These are phyloP conservation scores for Coemansia javaensis DNA, from an alignment of 192 early-diverging fungal species.

Conservation along the genomic window DNA sequence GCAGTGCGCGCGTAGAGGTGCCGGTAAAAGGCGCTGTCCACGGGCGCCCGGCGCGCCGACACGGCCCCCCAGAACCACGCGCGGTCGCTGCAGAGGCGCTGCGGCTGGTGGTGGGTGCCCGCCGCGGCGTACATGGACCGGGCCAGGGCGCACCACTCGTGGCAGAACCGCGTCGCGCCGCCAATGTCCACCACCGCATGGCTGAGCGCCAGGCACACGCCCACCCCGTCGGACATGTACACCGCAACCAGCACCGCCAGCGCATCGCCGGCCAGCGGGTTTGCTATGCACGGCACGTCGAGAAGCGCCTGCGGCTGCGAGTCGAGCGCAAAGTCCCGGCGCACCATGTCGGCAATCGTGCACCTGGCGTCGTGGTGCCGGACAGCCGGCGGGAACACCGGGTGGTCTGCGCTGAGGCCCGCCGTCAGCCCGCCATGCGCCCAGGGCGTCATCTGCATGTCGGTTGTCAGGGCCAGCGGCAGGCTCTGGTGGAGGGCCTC, in stretches of 20 bases:
- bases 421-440: conserved; percentile 4
- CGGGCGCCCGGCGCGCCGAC: neutral
- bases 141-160: conserved; percentile 12
- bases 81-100: conserved; percentile 5
- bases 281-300: neutral
- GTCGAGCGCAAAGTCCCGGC: neutral
- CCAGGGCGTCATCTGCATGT: neutral
- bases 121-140: neutral
- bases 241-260: conserved; percentile 19
- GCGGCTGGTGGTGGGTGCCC: neutral
- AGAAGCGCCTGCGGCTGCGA: conserved; percentile 12
- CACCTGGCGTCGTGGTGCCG: conserved; percentile 3
- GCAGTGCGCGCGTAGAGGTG: conserved; percentile 1
- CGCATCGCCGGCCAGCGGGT: conserved; percentile 23
- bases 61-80: conserved; percentile 8
- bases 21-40: neutral
- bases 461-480: conserved; percentile 11
- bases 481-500: conserved; percentile 7
- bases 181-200: conserved; percentile 18
- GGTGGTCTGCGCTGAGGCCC: neutral
- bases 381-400: conserved; percentile 1
- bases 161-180: neutral
- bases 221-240: conserved; percentile 29
- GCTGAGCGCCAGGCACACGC: conserved; percentile 9
- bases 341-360: conserved; percentile 15